A percentile compares a stretch with the other conserved stretches of the same genome.
These are phyloP conservation scores for Calonectria montana DNA, from an alignment of 2,329 filamentous ascomycete species.

Conservation along the genomic window DNA sequence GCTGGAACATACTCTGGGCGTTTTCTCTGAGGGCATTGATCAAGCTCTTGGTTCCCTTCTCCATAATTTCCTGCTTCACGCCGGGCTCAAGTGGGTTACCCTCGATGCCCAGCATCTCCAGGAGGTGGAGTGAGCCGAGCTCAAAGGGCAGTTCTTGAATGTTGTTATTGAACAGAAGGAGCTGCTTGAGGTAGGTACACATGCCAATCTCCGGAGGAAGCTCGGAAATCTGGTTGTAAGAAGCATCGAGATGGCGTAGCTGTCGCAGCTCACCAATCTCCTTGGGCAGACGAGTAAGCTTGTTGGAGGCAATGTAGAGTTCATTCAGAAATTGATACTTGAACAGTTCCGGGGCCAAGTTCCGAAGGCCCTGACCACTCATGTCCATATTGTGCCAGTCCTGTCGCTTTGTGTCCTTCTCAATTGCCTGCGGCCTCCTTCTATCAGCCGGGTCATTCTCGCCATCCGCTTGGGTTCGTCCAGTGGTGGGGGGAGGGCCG, in stretches of 20 bases:
- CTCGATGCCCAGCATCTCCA: conserved; percentile 91
- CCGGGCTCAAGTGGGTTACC: conserved; percentile 86
- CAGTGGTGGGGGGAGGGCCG: conserved; percentile 62
- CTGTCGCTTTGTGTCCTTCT: conserved; percentile 75
- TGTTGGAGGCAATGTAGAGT: conserved; percentile 94
- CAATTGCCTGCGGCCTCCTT: conserved; percentile 72
- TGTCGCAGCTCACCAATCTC: conserved; percentile 85
- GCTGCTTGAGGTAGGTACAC: conserved; percentile 89
- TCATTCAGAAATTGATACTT: conserved; percentile 90
- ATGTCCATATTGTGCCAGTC: conserved; percentile 95
- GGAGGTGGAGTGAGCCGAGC: conserved; percentile 86
- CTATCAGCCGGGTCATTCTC: conserved; percentile 68
- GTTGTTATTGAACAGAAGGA: conserved; percentile 91
- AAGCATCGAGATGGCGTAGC: conserved; percentile 86
- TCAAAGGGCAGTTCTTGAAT: conserved; percentile 86
- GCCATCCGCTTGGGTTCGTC: conserved; percentile 59
- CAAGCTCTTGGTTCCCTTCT: conserved; percentile 87
- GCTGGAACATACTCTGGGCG: conserved; percentile 77
- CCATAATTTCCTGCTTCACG: conserved; percentile 84
- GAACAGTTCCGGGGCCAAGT: conserved; percentile 84
- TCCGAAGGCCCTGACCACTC: conserved; percentile 92
- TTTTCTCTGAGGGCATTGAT: conserved; percentile 86
- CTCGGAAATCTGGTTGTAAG: conserved; percentile 84
- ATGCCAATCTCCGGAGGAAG: conserved; percentile 94
- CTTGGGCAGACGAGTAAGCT: conserved; percentile 81